These are phyloP conservation scores for Datura wrightii DNA, from an alignment of 257 asterid species.

Conservation along the genomic window DNA sequence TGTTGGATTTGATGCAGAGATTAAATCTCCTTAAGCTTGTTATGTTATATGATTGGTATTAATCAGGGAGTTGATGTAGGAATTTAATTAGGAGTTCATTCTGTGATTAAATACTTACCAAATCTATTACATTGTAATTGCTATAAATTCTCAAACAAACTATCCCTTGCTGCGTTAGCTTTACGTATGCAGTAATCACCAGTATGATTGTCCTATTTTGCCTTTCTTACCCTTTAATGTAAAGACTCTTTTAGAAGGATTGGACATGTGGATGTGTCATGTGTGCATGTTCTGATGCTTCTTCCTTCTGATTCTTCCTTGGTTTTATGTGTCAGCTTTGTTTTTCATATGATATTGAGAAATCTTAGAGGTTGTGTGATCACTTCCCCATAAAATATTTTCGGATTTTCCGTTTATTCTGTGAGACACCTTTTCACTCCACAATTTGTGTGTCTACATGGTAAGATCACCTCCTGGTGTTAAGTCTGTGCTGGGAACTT, in stretches of 20 bases:
- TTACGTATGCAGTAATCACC: not conserved
- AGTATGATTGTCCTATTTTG: not conserved
- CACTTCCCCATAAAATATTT: not conserved
- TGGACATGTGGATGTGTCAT: not conserved
- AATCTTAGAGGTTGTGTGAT: not conserved
- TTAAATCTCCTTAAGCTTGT: not conserved
- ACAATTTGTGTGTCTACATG: not conserved
- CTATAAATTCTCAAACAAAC: not conserved
- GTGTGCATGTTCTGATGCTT: not conserved
- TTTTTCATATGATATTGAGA: not conserved
- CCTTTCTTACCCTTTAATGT: not conserved
- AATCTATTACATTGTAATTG: not conserved
- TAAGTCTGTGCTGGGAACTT: not conserved
- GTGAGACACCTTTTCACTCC: not conserved
- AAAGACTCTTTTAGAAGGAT: not conserved
- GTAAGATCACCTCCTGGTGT: conserved; percentile 4
- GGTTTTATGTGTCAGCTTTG: not conserved
- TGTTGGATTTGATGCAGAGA: not conserved
- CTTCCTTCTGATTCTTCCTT: conserved; percentile 18
- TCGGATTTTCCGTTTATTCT: not conserved
- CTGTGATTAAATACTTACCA: not conserved
- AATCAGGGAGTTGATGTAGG: not conserved
- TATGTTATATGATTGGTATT: not conserved
- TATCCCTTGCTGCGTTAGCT: not conserved
- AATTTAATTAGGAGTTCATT: not conserved